Base-by-base conservation (phyloP, 202 grass and related monocot genomes). In the Dendrocalamus latiflorus region DNA sequence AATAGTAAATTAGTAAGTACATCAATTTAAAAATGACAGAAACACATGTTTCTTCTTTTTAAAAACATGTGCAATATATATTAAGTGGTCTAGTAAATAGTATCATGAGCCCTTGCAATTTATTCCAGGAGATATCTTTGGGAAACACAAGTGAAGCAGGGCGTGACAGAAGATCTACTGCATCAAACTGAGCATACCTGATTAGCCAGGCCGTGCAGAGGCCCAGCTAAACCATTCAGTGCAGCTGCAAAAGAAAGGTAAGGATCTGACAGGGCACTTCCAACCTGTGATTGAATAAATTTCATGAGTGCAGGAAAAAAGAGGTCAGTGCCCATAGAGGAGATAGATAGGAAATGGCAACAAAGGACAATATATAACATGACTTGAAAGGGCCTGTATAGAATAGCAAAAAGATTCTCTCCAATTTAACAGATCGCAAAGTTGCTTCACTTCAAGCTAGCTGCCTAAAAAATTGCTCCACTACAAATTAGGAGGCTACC, bases 201-300 rank as follows among this genome's bases (percentile, higher is more conserved):
- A 84, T 98, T 98, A 68, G 95, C 95, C 41, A 98, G 87, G 59
- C 93, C 95, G 39, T 98, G 95, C 44, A 98, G 87, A 1, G 95
- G 95, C 7, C 95, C 95, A 66, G 95, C 95, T 69, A 98, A 86
- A 84, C 95, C 95, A 68, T 98, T 98, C 13, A 95, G 72, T 75
- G 95, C 95, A 3, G 93, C 95, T 50, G 95, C 92, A 68, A 95
- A 98, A 63, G 89, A 93, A 86, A 98, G 89, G 47, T 95, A 98
- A 57, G 93, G 92, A 80, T 98, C 95, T 85, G 95, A 95, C 72
- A 98, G 84, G 61, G 95, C 92, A 80, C 95, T 98, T 50, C 88
- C 95, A 79, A 98, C 95, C 95, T 98, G 80, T 77, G 84, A 82
- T 65, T 68, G 53, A 48, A 85, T 66, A 22, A 50, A 37, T 6